Conservation (phyloP, 2,329 filamentous ascomycete species). For the Meredithiella fracta region DNA sequence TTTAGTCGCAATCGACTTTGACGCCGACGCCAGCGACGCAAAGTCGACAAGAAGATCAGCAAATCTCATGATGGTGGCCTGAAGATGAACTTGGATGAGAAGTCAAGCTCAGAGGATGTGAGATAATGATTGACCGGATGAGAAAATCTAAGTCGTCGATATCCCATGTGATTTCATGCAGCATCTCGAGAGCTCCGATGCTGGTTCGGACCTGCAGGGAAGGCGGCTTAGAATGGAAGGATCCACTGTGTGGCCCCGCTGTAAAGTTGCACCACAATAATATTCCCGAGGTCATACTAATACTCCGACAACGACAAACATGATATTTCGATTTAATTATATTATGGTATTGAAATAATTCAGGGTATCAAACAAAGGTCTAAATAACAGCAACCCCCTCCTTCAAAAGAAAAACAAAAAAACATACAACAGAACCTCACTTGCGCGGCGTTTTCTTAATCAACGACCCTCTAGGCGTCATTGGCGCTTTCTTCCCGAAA, state of each 20-base stretch:
- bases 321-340: not conserved
- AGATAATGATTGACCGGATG: too few species aligned
- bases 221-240: too few species aligned
- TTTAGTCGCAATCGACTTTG: conserved; percentile 48
- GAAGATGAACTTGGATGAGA: too few species aligned
- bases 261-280: not conserved
- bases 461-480: conserved; percentile 2
- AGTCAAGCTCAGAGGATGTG: too few species aligned
- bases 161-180: too few species aligned
- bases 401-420: too few species aligned
- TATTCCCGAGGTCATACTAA: not conserved
- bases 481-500: not conserved
- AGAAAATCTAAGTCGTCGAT: too few species aligned
- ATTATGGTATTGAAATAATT: too few species aligned
- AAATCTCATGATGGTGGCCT: conserved; percentile 32
- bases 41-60: conserved; percentile 52
- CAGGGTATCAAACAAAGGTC: not conserved
- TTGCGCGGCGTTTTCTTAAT: conserved; percentile 1
- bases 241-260: not conserved
- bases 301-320: not conserved
- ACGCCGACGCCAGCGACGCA: conserved; percentile 52
- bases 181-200: too few species aligned
- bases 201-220: too few species aligned
- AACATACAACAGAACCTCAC: not conserved
- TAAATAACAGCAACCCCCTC: not conserved